A percentile compares a stretch with the other conserved stretches of the same genome.
These are phyloP conservation scores for Pythium pectinolyticum DNA, from an alignment of 352 stramenopile species.

Conservation along the genomic window DNA sequence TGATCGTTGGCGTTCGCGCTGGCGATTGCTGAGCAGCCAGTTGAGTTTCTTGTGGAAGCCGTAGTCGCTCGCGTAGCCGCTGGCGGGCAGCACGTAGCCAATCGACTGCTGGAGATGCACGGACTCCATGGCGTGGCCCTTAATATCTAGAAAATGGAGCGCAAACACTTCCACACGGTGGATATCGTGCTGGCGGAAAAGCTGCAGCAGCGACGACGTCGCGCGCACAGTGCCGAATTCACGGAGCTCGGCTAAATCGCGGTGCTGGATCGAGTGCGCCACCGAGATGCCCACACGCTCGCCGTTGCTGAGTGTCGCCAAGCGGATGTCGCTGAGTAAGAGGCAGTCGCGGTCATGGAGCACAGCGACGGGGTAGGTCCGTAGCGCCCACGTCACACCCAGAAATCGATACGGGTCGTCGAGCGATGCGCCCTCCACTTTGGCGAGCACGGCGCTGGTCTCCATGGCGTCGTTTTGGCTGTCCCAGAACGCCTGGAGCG, in stretches of 20 bases:
- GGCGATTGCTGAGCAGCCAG: conserved; percentile 30
- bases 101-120: conserved; percentile 29
- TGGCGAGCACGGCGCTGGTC: conserved; percentile 42
- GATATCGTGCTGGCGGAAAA: conserved; percentile 47
- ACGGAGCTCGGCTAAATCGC: conserved; percentile 39
- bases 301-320: conserved; percentile 18
- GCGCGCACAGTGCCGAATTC: conserved; percentile 38
- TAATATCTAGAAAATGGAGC: conserved; percentile 32
- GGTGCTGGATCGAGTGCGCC: conserved; percentile 53
- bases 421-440: conserved; percentile 31
- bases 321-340: conserved; percentile 12
- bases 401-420: conserved; percentile 51
- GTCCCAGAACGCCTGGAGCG: conserved; percentile 33
- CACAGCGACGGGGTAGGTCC: conserved; percentile 11
- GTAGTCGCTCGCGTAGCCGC: conserved; percentile 17
- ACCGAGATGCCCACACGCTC: conserved; percentile 52
- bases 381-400: conserved; percentile 46
- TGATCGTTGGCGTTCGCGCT: not conserved
- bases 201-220: conserved; percentile 29
- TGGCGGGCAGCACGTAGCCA: conserved; percentile 11
- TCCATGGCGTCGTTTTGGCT: conserved; percentile 43
- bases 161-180: conserved; percentile 44
- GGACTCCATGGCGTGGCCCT: not conserved
- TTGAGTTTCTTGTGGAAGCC: conserved; percentile 46
- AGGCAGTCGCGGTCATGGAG: conserved; percentile 26